These are phyloP conservation scores for Metschnikowia similis DNA, from an alignment of 805 yeast species.

Conservation along the genomic window DNA sequence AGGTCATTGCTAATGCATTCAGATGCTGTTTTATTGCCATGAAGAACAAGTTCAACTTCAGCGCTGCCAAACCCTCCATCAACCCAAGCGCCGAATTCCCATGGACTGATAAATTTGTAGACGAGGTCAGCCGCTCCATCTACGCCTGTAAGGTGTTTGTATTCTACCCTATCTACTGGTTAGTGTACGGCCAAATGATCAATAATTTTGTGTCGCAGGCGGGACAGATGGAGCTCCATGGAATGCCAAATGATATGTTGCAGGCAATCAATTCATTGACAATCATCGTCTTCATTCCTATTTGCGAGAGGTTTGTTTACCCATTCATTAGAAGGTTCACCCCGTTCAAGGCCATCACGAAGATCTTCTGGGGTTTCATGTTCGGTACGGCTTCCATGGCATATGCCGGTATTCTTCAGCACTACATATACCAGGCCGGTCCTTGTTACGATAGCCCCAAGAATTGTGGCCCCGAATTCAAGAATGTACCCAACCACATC, in stretches of 20 bases:
- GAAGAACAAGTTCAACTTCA: slow-evolving; percentile 9
- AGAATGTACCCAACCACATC: slow-evolving; percentile 7
- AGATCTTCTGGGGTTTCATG: slow-evolving; percentile 14
- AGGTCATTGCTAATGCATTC: slow-evolving; percentile 11
- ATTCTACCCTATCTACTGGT: slow-evolving; percentile 15
- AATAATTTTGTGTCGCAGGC: slow-evolving; percentile 15
- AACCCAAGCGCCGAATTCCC: slow-evolving; percentile 11
- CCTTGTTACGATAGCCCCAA: slow-evolving; percentile 11
- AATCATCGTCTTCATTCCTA: slow-evolving; percentile 11
- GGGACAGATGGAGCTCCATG: slow-evolving; percentile 15
- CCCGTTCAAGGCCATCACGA: slow-evolving; percentile 15
- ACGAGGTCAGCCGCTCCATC: slow-evolving; percentile 12
- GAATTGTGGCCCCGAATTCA: slow-evolving; percentile 10
- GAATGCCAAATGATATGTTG: slow-evolving; percentile 15
- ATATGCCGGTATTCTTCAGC: slow-evolving; percentile 13
- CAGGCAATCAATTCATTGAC: slow-evolving; percentile 11
- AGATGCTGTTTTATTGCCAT: slow-evolving; percentile 6
- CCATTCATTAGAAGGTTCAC: slow-evolving; percentile 14
- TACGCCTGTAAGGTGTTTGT: slow-evolving; percentile 15
- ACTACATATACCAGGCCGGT: slow-evolving; percentile 13
- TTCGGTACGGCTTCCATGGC: slow-evolving; percentile 11
- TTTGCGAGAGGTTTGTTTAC: slow-evolving; percentile 10
- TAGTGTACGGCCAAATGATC: slow-evolving; percentile 16
- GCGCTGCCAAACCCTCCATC: slow-evolving; percentile 13
- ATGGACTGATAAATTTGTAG: slow-evolving; percentile 14